Percentiles rank a stretch among this genome's conserved stretches.
phyloP scores from a whole-genome alignment of 305 asterid species.

The Solanum chacoense region DNA sequence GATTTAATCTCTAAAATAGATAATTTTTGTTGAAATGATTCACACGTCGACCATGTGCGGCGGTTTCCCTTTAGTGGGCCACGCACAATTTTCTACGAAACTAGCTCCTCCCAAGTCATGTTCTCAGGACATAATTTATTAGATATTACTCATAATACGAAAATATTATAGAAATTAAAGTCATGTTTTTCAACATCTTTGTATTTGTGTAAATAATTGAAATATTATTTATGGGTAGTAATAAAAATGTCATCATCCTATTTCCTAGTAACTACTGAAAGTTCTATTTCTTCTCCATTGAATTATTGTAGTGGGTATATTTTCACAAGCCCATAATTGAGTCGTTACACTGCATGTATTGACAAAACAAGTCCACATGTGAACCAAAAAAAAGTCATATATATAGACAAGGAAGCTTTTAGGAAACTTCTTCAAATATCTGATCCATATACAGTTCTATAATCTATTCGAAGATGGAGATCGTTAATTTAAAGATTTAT shows the following conservation, averaged over 20 bases:
- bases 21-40: neutral
- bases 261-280: neutral
- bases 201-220: neutral
- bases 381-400: neutral
- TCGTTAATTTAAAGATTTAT: neutral
- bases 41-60: slow-evolving; percentile 18
- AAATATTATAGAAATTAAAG: neutral
- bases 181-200: too few species aligned
- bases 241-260: neutral
- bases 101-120: neutral
- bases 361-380: neutral
- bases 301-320: neutral
- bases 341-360: neutral
- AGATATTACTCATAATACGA: too few species aligned
- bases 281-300: neutral
- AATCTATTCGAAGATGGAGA: neutral
- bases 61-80: slow-evolving; percentile 5
- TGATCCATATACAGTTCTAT: neutral
- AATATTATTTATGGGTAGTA: neutral
- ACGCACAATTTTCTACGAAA: neutral
- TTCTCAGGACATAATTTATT: neutral
- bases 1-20: neutral
- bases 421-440: neutral
- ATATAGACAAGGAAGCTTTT: neutral
- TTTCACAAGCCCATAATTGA: neutral